Percentiles rank a stretch among this genome's conserved stretches.
phyloP scores from a whole-genome alignment of 129 eudicot species.

The Helianthus tuberosus region DNA sequence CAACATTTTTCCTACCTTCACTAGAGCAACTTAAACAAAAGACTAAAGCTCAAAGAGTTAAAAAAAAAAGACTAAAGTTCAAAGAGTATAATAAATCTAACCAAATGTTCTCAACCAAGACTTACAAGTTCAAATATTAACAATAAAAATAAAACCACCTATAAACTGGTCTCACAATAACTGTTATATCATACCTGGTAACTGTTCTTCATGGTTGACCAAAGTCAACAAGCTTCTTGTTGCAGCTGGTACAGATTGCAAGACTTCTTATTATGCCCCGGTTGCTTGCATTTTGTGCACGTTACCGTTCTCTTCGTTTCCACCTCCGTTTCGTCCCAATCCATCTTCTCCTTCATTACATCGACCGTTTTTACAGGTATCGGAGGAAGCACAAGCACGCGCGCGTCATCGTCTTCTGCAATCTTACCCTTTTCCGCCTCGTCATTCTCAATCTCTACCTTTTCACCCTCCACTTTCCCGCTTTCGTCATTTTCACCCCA shows the following conservation, averaged over 20 bases:
- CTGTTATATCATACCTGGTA: constrained; percentile 23
- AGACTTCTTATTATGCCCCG: constrained; percentile 76
- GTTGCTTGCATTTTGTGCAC: constrained; percentile 74
- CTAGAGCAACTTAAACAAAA: background rate
- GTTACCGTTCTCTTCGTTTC: constrained; percentile 70
- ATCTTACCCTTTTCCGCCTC: constrained; percentile 18
- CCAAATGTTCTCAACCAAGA: constrained; percentile 26
- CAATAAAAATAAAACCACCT: constrained; percentile 18
- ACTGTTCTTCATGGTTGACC: constrained; percentile 19
- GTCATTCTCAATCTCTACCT: constrained; percentile 13
- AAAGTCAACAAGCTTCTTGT: constrained; percentile 36
- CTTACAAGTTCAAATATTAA: constrained; percentile 23
- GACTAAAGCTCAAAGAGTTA: constrained; percentile 19
- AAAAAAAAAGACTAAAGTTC: constrained; percentile 7
- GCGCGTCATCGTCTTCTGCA: constrained; percentile 29
- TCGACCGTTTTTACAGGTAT: constrained; percentile 41
- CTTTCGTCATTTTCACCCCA: constrained; percentile 11
- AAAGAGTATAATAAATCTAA: constrained; percentile 24
- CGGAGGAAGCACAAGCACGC: constrained; percentile 68
- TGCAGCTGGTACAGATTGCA: constrained; percentile 46
- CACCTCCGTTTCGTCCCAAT: constrained; percentile 48
- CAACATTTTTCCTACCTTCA: constrained; percentile 11
- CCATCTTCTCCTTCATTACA: constrained; percentile 47
- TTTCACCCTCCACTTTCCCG: constrained; percentile 16
- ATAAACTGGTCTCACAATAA: constrained; percentile 2